Evolutionary conservation across 2,329 filamentous ascomycete genomes (phyloP), one percentile per base, ranked within the genome.

Genomic region (Fusarium bactridioides): DNA sequence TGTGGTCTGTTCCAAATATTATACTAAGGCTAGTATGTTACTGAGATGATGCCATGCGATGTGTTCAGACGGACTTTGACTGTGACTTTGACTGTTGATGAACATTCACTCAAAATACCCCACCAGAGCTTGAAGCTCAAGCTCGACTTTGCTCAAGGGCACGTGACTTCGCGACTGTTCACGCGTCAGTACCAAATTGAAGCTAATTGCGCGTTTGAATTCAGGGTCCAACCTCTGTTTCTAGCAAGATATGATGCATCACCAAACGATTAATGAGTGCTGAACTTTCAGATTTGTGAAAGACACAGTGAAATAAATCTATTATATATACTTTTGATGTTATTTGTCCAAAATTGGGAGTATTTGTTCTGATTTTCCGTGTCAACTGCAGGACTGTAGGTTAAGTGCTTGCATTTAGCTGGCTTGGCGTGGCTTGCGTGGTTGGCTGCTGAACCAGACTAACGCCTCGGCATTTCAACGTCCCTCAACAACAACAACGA

Each of bases 151-250:
- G 3, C 4, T 25, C 2, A 0, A 0, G 0, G 0, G 19, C 78
- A 82, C 80, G 80, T 82, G 80, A 81, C 51, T 48, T 69, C 80
- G 80, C 75, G 80, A 79, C 48, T 50, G 13, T 44, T 16, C 5
- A 25, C 51, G 61, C 57, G 73, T 54, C 3, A 2, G 12, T 5
- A 35, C 25, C n/a, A 33, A 23, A 25, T 43, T 5, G 2, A 27
- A 41, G 19, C 23, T 29, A 40, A n/a, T 29, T 29, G 10, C 50
- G 25, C 15, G 25, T 4, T 1, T 2, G 4, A 7, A 51, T n/a
- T 29, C 19, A 54, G 33, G 50, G 50, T 54, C 50, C 35, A 54
- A 18, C 19, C 15, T 9, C 5, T 5, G 1, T 9, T 27, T 10
- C 1, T 2, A 10, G 3, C 15, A 21, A n/a, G 13, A 29, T 18